Conservation (phyloP, 2,329 filamentous ascomycete genomes). For the Botrytis byssoidea region DNA sequence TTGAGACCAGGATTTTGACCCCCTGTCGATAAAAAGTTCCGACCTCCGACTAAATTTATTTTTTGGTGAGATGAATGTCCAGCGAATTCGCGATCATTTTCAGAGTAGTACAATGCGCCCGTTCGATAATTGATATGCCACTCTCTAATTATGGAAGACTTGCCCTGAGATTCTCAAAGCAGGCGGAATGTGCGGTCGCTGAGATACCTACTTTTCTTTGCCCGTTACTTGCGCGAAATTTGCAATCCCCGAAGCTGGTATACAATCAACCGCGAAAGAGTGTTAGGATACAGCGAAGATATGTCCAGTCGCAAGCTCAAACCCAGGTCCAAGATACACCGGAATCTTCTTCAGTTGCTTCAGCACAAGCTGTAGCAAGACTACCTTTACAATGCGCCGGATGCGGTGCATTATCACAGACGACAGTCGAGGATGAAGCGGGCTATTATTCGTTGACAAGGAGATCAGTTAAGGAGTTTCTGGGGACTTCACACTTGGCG, state of each 20-base stretch:
- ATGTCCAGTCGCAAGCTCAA: slow-evolving; percentile 12
- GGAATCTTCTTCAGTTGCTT: neutral
- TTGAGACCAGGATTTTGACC: slow-evolving; percentile 17
- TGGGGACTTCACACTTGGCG: slow-evolving; percentile 35
- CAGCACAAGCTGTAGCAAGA: neutral
- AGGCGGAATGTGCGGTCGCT: slow-evolving; percentile 26
- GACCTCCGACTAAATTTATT: slow-evolving; percentile 21
- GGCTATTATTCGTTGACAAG: slow-evolving; percentile 56
- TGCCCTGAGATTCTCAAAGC: slow-evolving; percentile 24
- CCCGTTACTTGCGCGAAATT: slow-evolving; percentile 39
- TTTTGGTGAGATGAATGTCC: slow-evolving; percentile 2
- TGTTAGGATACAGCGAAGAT: slow-evolving; percentile 16
- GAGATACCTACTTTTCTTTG: slow-evolving; percentile 51
- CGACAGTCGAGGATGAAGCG: slow-evolving; percentile 48
- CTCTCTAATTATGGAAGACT: slow-evolving; percentile 17
- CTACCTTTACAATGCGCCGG: slow-evolving; percentile 61
- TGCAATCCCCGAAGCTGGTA: neutral
- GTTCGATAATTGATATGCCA: slow-evolving; percentile 6
- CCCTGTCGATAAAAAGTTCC: slow-evolving; percentile 16
- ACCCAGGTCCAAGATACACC: neutral
- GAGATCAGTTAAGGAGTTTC: slow-evolving; percentile 51
- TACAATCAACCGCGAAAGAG: neutral
- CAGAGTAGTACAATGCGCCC: neutral
- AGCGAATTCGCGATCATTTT: neutral
- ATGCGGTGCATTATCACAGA: slow-evolving; percentile 65